Percentiles rank a stretch among this genome's conserved stretches.
These are phyloP conservation scores for Brettanomyces custersianus DNA, from an alignment of 805 yeast species.

Conservation along the genomic window DNA sequence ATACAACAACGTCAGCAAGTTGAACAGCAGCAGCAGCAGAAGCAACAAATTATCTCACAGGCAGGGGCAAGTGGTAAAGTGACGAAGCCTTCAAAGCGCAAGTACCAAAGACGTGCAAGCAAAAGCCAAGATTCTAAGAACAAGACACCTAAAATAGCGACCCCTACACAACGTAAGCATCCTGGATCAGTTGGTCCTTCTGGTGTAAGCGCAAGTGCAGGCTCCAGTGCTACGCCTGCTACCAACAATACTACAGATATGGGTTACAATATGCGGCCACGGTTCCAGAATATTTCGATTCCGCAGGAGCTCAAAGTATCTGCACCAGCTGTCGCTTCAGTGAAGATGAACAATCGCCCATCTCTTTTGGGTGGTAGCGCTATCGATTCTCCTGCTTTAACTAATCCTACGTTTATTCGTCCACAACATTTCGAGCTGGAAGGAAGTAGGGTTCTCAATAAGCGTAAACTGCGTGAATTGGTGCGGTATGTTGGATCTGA, in stretches of 20 bases:
- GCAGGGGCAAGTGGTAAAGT: neutral
- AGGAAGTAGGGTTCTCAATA: conserved; percentile 76
- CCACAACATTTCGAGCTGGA: conserved; percentile 79
- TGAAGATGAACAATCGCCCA: conserved; percentile 62
- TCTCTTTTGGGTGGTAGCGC: conserved; percentile 81
- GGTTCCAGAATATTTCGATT: conserved; percentile 62
- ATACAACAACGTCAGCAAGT: conserved; percentile 1
- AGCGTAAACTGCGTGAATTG: conserved; percentile 81
- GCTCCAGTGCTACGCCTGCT: conserved; percentile 8
- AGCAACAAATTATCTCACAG: neutral
- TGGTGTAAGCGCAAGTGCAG: no score
- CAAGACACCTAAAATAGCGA: no score
- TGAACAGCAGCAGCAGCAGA: conserved; percentile 7
- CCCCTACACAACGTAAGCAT: no score
- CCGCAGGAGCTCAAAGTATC: conserved; percentile 60
- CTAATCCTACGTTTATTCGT: conserved; percentile 65
- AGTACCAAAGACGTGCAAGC: neutral
- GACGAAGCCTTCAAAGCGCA: neutral
- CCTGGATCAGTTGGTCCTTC: no score
- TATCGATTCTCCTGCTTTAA: conserved; percentile 55
- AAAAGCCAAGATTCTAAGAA: neutral
- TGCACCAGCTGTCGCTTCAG: conserved; percentile 54
- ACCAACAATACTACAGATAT: conserved; percentile 1
- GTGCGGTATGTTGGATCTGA: conserved; percentile 76
- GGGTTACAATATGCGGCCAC: conserved; percentile 34